phyloP scores from a whole-genome alignment of 176 grass and related monocot genomes.

The Triticum turgidum region DNA sequence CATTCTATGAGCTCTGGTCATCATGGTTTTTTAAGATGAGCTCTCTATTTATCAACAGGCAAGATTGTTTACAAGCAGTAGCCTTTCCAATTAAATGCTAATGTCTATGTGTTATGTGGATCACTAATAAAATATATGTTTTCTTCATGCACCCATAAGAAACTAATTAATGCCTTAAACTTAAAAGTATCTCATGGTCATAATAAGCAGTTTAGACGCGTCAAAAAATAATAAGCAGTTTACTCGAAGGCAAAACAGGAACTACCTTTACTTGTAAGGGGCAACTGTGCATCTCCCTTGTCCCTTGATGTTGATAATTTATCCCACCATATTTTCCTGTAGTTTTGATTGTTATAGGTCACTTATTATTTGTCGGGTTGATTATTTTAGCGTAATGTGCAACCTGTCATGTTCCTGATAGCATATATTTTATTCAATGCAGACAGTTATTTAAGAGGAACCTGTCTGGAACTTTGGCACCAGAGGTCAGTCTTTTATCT shows the following conservation, averaged over 20 bases:
- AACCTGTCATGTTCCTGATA: not conserved
- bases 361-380: not conserved
- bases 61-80: not conserved
- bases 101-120: too few relatives aligned
- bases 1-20: not conserved
- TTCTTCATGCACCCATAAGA: not conserved
- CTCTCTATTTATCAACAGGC: not conserved
- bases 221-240: not conserved
- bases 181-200: not conserved
- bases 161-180: not conserved
- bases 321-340: not conserved
- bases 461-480: slow-evolving; percentile 80
- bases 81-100: not conserved
- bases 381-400: not conserved
- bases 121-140: not conserved
- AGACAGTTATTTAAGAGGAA: slow-evolving; percentile 85
- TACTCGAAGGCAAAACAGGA: not conserved
- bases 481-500: slow-evolving; percentile 70
- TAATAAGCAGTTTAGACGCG: not conserved
- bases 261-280: not conserved
- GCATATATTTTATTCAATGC: slow-evolving; percentile 13
- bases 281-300: not conserved
- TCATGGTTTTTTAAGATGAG: not conserved
- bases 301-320: not conserved
- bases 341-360: not conserved